Base-by-base conservation (phyloP, 2,329 filamentous ascomycete genomes). In the Remersonia thermophila region DNA sequence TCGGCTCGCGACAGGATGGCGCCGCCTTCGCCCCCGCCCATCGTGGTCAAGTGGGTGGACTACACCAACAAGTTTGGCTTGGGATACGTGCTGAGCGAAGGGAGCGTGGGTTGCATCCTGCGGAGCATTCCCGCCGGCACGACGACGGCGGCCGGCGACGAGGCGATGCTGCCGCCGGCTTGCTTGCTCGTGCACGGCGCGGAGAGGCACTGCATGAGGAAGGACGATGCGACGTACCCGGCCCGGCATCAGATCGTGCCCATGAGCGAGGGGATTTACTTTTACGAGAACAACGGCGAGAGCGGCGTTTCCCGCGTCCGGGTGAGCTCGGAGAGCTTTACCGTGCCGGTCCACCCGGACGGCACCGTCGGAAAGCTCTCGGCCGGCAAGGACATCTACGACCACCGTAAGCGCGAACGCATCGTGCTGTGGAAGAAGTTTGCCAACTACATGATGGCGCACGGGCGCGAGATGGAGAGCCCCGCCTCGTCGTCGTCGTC, bases 61-160 rank as follows among this genome's bases (percentile, higher is more conserved):
- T 91, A 91, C 56, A 85, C 82, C 40, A 84, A 86, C 57, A 86
- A 86, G 54, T 85, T 86, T 54, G 83, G 83, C 10, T 68, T 91
- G 12, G 83, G 83, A 26, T 91, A 89, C 51, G 84, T 89, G 39
- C 63, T 91, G 36, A 83, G 83, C 43, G 81, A 89, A 46, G 83
- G 83, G 20, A 85, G 77, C 43, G 77, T 87, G 14, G 83, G 83
- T 12, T 86, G 80, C 45, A 73, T 80, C 33, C 61, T 77, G 34
- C 63, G 67, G 16, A 71, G 69, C 39, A 69, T 76, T 36, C 66
- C 68, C 10, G 66, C 66, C 2, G 5, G 5, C 5, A 23, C 20
- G 9, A 6, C 20, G 20, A 9, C 62, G 1, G 63, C 68, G 33
- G 68, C 66, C 18, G 60, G 59, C 41, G 66, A 63, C 42, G 60